A percentile compares a stretch with the other conserved stretches of the same genome.
Evolutionary conservation across 495 filamentous ascomycete species (phyloP).

Genomic region (Penicillium paradoxum): DNA sequence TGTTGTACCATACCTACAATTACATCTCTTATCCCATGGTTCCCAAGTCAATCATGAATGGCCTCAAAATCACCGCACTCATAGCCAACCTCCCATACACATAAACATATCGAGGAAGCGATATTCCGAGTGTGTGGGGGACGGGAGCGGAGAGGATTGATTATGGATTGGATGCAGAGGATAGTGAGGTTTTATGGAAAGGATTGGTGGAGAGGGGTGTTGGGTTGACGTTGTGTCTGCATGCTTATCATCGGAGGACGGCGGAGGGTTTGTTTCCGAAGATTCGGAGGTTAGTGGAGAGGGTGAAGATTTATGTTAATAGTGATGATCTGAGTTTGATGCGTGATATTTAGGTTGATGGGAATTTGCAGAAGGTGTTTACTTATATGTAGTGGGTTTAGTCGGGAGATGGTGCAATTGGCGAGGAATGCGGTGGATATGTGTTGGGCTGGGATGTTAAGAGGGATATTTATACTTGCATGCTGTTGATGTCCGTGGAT

Average conservation of each 20-base stretch:
- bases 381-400: conserved; percentile 29
- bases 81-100: conserved; percentile 33
- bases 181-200: conserved; percentile 26
- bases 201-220: conserved; percentile 27
- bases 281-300: conserved; percentile 32
- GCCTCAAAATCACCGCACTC: conserved; percentile 26
- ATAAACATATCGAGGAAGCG: conserved; percentile 32
- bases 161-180: conserved; percentile 38
- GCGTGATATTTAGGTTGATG: conserved; percentile 41
- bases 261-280: conserved; percentile 35
- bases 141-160: conserved; percentile 34
- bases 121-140: conserved; percentile 29
- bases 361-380: conserved; percentile 37
- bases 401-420: conserved; percentile 34
- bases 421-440: conserved; percentile 37
- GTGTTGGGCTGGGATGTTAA: conserved; percentile 32
- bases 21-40: background rate
- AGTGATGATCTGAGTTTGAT: conserved; percentile 43
- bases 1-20: too few relatives aligned
- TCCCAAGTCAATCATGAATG: conserved; percentile 16
- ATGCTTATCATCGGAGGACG: conserved; percentile 38
- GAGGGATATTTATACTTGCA: conserved; percentile 19
- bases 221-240: conserved; percentile 39
- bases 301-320: conserved; percentile 32
- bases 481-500: conserved; percentile 1